Conservation (phyloP, 2,329 filamentous ascomycete species). For the Fusarium sp. region DNA sequence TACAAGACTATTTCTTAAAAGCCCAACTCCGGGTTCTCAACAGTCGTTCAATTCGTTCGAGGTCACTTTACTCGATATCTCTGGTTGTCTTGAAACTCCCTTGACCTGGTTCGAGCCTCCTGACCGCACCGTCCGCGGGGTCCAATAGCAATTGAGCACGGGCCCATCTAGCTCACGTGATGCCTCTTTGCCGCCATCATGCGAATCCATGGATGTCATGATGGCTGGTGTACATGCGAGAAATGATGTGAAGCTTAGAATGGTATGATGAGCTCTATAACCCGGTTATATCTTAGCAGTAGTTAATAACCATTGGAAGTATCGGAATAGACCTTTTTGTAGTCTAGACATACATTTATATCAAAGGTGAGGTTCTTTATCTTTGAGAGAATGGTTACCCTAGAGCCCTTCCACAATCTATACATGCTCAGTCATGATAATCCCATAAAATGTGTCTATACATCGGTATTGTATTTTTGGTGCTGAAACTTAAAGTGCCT, state of each 20-base stretch:
- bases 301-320: no score
- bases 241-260: no score
- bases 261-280: no score
- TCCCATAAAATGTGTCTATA: not conserved
- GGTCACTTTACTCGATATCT: conserved; percentile 29
- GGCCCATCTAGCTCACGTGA: conserved; percentile 41
- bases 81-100: conserved; percentile 30
- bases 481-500: not conserved
- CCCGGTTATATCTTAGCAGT: no score
- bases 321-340: no score
- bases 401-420: not conserved
- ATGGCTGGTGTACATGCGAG: not conserved
- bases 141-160: conserved; percentile 38
- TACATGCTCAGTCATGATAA: not conserved
- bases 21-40: not conserved
- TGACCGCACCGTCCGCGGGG: conserved; percentile 44
- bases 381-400: not conserved
- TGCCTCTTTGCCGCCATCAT: not conserved
- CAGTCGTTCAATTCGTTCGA: conserved; percentile 12
- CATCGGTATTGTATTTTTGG: not conserved
- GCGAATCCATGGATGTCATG: not conserved
- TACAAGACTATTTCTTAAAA: conserved; percentile 1
- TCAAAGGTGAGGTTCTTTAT: no score
- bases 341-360: no score
- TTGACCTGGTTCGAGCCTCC: conserved; percentile 38